Base-by-base conservation (phyloP, 2,329 filamentous ascomycete genomes). In the Dothidotthia symphoricarpi region DNA sequence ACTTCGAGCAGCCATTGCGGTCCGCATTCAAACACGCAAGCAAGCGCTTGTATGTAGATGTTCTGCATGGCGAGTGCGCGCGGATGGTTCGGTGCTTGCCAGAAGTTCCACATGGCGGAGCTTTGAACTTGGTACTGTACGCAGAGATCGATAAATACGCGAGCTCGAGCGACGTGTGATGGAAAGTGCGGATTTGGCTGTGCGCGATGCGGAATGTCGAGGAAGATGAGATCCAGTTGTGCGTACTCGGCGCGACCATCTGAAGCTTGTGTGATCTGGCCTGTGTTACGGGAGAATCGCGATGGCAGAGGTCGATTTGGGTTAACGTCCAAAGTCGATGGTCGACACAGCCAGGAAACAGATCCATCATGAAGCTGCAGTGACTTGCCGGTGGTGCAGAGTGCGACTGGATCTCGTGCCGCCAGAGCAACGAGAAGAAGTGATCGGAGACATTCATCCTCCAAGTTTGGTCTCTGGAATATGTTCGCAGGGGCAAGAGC, bases 371-470 rank as follows among this genome's bases (percentile, higher is more conserved):
- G 59, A 5, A 63, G 51, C 38, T 49, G 54, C 6, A 66, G 41
- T 24, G 60, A 55, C 34, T 57, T 38, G 10, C 63, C 63, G 3
- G 57, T 60, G 9, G 63, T 64, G 40, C 69, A 71, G 3, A 72
- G 57, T 11, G 67, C 58, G 8, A 68, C 61, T 1, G 69, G 66
- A 39, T 72, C 69, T 39, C 61, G 55, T 11, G 67, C 64, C 11
- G 69, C 69, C 5, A 72, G 46, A 3, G 64, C 67, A 3, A 71
- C 51, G 3, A 69, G 55, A 7, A 71, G 55, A 1, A 71, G 55
- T 37, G 66, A 64, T 16, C 68, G 67, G 22, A 69, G 61, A 42
- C 68, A 70, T 43, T 71, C 67, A 15, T 66, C 63, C 45, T 69
- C 64, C 9, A 59, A 59, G 15, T 48, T 53, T 5, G 63, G 63